Conservation (phyloP, 1,284 basidiomycete species). For the Agroathelia rolfsii region DNA sequence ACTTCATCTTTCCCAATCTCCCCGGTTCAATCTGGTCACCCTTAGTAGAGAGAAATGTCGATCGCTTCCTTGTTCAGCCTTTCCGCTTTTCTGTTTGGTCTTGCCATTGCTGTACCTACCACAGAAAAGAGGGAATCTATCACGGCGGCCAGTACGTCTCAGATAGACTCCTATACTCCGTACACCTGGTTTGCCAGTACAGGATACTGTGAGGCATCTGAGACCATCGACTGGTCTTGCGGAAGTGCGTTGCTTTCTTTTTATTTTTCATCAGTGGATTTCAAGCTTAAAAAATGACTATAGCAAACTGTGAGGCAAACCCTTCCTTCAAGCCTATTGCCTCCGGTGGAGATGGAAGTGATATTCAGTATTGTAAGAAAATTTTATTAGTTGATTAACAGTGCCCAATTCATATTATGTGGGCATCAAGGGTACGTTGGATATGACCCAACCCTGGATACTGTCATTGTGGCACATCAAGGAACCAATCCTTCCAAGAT, state of each 20-base stretch:
- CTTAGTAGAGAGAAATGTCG: too few relatives aligned
- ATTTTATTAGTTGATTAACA: constrained; percentile 1
- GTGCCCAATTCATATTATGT: too few relatives aligned
- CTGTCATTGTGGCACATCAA: constrained; percentile 42
- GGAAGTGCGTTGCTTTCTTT: constrained; percentile 33
- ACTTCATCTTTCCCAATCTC: too few relatives aligned
- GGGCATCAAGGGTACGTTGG: constrained; percentile 44
- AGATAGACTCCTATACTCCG: constrained; percentile 38
- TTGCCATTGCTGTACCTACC: constrained; percentile 16
- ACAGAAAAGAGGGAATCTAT: constrained; percentile 23
- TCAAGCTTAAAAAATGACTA: not conserved
- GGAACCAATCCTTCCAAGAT: constrained; percentile 39
- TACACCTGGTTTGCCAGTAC: constrained; percentile 47
- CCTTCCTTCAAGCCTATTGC: constrained; percentile 44
- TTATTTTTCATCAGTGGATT: too few relatives aligned
- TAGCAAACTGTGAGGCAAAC: constrained; percentile 45
- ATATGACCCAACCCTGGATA: constrained; percentile 29
- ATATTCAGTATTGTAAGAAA: constrained; percentile 36
- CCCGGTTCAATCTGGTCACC: too few relatives aligned
- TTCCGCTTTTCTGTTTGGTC: too few relatives aligned
- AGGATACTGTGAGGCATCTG: constrained; percentile 38
- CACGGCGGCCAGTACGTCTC: constrained; percentile 27
- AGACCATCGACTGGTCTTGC: constrained; percentile 45
- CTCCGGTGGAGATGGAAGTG: constrained; percentile 48
- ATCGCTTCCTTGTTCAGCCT: too few relatives aligned